Conservation (phyloP, 768 basidiomycete genomes). For the Russula emetica region DNA sequence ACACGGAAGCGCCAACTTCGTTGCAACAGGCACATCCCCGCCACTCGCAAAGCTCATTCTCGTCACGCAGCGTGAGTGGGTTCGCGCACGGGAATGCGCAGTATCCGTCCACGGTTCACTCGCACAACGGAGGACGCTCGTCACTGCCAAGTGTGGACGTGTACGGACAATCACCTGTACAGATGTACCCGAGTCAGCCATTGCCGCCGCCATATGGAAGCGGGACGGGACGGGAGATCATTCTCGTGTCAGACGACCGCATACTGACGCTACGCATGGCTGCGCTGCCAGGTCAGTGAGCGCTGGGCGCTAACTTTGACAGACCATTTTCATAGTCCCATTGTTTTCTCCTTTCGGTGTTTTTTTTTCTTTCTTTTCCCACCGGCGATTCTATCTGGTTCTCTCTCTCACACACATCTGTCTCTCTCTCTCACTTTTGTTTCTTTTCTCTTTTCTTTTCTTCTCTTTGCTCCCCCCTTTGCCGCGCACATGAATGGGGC, state of each 20-base stretch:
- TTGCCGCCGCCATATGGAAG: conserved; percentile 36
- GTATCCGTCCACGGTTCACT: not conserved
- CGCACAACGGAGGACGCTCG: conserved; percentile 18
- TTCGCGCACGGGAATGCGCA: conserved; percentile 1
- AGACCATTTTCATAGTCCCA: not conserved
- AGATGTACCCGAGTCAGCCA: conserved; percentile 42
- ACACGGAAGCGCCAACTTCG: conserved; percentile 90
- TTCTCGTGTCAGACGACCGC: conserved; percentile 87
- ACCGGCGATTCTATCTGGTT: not conserved
- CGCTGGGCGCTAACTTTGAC: conserved; percentile 15
- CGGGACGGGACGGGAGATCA: conserved; percentile 63
- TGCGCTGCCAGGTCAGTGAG: conserved; percentile 32
- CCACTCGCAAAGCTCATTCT: conserved; percentile 27
- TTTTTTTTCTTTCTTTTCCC: not conserved
- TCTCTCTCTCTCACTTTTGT: no score
- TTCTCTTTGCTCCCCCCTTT: not conserved
- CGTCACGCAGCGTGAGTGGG: conserved; percentile 13
- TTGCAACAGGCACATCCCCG: conserved; percentile 55
- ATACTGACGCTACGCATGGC: conserved; percentile 64
- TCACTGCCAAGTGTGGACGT: conserved; percentile 4
- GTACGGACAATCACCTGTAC: conserved; percentile 34
- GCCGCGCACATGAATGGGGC: conserved; percentile 5
- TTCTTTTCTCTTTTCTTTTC: not conserved
- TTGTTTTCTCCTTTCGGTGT: not conserved
- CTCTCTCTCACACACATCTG: no score